A percentile compares a stretch with the other conserved stretches of the same genome.
phyloP scores from a whole-genome alignment of 176 grass and related monocot species.

The Lolium rigidum region DNA sequence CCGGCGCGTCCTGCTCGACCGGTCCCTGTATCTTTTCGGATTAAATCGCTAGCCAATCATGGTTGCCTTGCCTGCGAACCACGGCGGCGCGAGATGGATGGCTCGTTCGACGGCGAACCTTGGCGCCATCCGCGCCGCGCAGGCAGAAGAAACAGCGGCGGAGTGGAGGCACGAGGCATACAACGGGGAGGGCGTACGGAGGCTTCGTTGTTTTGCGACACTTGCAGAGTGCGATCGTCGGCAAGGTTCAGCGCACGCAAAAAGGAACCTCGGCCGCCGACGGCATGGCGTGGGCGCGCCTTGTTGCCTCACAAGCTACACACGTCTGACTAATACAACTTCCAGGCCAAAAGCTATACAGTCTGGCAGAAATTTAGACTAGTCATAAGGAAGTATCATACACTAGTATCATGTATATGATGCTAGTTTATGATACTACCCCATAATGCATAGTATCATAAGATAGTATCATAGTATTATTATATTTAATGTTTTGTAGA shows the following conservation, averaged over 20 bases:
- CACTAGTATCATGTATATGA: no score
- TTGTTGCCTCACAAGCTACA: no score
- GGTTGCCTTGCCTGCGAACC: slow-evolving; percentile 18
- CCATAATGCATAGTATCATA: no score
- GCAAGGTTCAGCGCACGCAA: slow-evolving; percentile 1
- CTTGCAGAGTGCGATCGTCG: slow-evolving; percentile 10
- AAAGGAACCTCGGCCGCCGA: neutral
- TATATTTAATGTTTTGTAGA: no score
- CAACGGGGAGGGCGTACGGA: neutral
- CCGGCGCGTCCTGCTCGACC: no score
- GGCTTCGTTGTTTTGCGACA: neutral
- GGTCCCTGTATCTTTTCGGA: slow-evolving; percentile 29
- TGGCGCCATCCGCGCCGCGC: neutral
- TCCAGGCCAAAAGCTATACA: no score
- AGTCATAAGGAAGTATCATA: no score
- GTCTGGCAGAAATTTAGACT: no score
- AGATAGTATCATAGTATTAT: no score
- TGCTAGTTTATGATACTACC: no score
- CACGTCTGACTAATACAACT: no score
- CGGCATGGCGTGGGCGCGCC: no score
- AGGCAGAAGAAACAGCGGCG: neutral
- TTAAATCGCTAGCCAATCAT: neutral
- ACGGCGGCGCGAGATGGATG: neutral
- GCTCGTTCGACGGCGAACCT: neutral
- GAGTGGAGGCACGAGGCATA: neutral